phyloP scores from a whole-genome alignment of 345 rosid species.

The Eucalyptus sideroxylon region DNA sequence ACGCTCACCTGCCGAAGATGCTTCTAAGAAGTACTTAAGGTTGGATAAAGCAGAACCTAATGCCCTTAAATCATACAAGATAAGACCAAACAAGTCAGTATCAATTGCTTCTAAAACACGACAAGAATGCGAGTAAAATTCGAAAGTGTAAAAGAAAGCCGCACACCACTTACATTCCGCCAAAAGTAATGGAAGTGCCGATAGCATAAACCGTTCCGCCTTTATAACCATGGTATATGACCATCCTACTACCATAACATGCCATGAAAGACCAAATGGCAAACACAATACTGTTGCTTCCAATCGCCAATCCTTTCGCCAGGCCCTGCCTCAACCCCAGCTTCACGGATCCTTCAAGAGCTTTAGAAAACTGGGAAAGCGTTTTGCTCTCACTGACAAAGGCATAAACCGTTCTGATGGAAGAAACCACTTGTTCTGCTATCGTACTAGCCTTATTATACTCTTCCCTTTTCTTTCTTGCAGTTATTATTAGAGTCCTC shows the following conservation, averaged over 20 bases:
- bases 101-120: too few species aligned
- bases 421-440: slow-evolving; percentile 76
- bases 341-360: slow-evolving; percentile 43
- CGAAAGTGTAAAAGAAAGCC: not conserved
- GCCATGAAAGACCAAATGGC: slow-evolving; percentile 39
- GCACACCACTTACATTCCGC: slow-evolving; percentile 31
- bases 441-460: slow-evolving; percentile 63
- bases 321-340: slow-evolving; percentile 59
- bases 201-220: slow-evolving; percentile 76
- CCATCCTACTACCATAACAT: slow-evolving; percentile 62
- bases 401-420: slow-evolving; percentile 75
- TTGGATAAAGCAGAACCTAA: slow-evolving; percentile 60
- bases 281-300: slow-evolving; percentile 20
- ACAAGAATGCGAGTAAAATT: not conserved
- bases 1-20: slow-evolving; percentile 40
- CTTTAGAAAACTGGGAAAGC: slow-evolving; percentile 36
- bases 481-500: slow-evolving; percentile 50
- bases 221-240: slow-evolving; percentile 46
- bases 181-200: slow-evolving; percentile 38
- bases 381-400: slow-evolving; percentile 66
- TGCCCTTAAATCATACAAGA: slow-evolving; percentile 12
- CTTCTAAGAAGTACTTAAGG: slow-evolving; percentile 63
- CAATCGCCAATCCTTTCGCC: slow-evolving; percentile 61
- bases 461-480: slow-evolving; percentile 58
- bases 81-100: not conserved